Base-by-base conservation (phyloP, 2,329 filamentous ascomycete species). In the Xylariaceae sp. region DNA sequence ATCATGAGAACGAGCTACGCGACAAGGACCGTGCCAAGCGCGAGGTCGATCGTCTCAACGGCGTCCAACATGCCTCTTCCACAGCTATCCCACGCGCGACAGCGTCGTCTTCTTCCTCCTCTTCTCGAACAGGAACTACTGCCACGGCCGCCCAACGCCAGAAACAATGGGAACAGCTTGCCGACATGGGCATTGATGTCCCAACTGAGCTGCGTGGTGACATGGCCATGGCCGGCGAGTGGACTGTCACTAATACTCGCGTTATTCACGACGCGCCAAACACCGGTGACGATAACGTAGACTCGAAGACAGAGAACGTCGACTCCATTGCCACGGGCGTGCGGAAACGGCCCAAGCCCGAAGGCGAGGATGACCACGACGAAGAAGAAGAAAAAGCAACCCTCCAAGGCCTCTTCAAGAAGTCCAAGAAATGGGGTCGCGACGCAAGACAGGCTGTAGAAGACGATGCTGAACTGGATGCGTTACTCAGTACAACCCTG, bases 201-300 rank as follows among this genome's bases (percentile, higher is more conserved):
- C 94, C 94, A 0, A 86, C 90, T 37, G 86, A 89, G 60, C 85
- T 91, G 51, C 80, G 91, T 54, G 79, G 82, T 2, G 90, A 94
- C 55, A 85, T 97, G 83, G 92, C 92, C 4, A 85, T 97, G 77
- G 86, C 88, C 3, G 91, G 94, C 26, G 89, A 96, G 47, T 99
- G 93, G 93, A 85, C 91, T 0, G 82, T 87, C 9, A 86, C 83
- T 53, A 84, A 82, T 5, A 82, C 90, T 33, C 79, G 84, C 37
- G 78, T 84, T 3, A 72, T 86, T 18, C 73, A 79, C 11, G 76
- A 78, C 9, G 70, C 71, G 11, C 60, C 59, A 18, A 59, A 57
- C 70, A 62, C 26, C 61, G 74, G 78, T 16, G 74, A 75, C 5
- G 71, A 72, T 37, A 72, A 75, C 21, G 69, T 6, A 3, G 35